Evolutionary conservation across 1,139 yeast species (phyloP).

Genomic region (Geotrichum candidum): DNA sequence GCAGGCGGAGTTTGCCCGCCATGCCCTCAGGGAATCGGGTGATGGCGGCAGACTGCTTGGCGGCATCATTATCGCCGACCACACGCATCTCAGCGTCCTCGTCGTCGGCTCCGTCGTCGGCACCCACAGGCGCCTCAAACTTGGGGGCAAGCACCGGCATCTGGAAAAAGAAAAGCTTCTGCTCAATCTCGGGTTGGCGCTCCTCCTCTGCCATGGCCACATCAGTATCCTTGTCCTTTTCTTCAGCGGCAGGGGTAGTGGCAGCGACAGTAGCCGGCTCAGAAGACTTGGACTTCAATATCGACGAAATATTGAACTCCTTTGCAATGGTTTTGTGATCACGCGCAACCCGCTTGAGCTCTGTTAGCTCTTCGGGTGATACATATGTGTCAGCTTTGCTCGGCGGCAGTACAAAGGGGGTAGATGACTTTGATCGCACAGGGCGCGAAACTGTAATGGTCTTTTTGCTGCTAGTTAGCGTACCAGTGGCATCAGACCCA

Average conservation of each 20-base stretch:
- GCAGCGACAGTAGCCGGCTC: slow-evolving; percentile 9
- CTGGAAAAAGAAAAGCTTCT: slow-evolving; percentile 55
- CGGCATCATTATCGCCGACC: slow-evolving; percentile 18
- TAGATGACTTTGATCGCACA: slow-evolving; percentile 8
- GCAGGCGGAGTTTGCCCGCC: slow-evolving; percentile 68
- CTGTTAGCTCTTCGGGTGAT: slow-evolving; percentile 25
- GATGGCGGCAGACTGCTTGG: background rate
- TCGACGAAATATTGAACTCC: slow-evolving; percentile 25
- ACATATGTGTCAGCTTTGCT: slow-evolving; percentile 16
- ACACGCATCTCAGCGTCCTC: slow-evolving; percentile 14
- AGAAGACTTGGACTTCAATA: slow-evolving; percentile 11
- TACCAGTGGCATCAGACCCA: background rate
- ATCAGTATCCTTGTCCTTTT: slow-evolving; percentile 30
- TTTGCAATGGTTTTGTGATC: slow-evolving; percentile 29
- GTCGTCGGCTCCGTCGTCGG: background rate
- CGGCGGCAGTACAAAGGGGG: slow-evolving; percentile 14
- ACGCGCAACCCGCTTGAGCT: slow-evolving; percentile 24
- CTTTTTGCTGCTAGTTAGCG: background rate
- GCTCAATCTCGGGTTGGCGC: slow-evolving; percentile 30
- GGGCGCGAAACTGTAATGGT: background rate
- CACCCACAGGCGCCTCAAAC: slow-evolving; percentile 33
- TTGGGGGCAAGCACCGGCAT: slow-evolving; percentile 64
- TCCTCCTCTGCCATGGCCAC: slow-evolving; percentile 1
- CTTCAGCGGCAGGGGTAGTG: background rate
- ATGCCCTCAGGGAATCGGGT: slow-evolving; percentile 43